Evolutionary conservation across 345 rosid species (phyloP), one percentile per base, ranked within the genome.

Genomic region (Psidium friedrichsthalianum): DNA sequence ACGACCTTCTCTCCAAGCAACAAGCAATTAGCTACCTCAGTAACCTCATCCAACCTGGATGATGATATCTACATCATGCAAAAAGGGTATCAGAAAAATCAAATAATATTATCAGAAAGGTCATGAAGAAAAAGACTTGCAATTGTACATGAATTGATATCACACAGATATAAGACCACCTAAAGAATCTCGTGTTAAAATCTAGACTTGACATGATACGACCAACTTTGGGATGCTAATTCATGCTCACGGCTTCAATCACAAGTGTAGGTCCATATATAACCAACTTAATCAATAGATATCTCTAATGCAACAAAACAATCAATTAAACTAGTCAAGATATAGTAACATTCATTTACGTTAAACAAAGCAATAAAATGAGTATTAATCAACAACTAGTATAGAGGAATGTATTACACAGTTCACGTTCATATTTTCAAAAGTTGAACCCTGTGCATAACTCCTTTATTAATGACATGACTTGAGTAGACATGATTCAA

Each of bases 11-110:
- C 89, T 96, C 98, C 86, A 91, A 84, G 89, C 93, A 94, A 90
- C 98, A 96, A 42, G 93, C 94, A 11, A 93, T 94, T 21, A 97
- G 91, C 84, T 97, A 98, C 87, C 98, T 89, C 18, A 96, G 93
- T 86, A 96, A 89, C 90, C 91, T 91, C 91, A 90, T 86, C 98
- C 98, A 78, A 86, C 95, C 99, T 97, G 74, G 49, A 86, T 20
- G n/a, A 40, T 29, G 11, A 36, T 56, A 29, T 25, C 40, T 49
- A 47, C 24, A 44, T 49, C 51, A 84, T 29, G 49, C 25, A 74
- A 27, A 74, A 51, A 32, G 5, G 76, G 15, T 27, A 64, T 64
- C 44, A 64, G 44, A 12, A 84, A 18, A 84, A 57, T 56, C 5
- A 1, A 4, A 7, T 51, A 4, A 13, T 14, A 22, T 27, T 32